Percentiles rank a stretch among this genome's conserved stretches.
These are phyloP conservation scores for Xylariaceae sp. DNA, from an alignment of 2,329 filamentous ascomycete species.

Conservation along the genomic window DNA sequence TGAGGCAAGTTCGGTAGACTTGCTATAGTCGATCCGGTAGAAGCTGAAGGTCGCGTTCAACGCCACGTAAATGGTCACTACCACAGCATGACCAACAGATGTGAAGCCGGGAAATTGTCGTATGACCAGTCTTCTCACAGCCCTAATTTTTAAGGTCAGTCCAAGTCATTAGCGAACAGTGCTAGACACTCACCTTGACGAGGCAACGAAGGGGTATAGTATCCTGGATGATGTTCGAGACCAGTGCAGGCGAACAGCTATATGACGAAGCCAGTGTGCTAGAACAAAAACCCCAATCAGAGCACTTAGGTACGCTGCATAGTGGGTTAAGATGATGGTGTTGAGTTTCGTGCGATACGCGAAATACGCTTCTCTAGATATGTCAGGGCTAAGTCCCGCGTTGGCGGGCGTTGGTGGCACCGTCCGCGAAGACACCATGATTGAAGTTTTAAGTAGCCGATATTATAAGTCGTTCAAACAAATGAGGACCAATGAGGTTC, in stretches of 20 bases:
- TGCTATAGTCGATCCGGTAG: conserved; percentile 18
- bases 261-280: conserved; percentile 18
- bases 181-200: conserved; percentile 18
- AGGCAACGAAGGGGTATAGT: conserved; percentile 15
- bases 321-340: conserved; percentile 11
- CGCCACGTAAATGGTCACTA: conserved; percentile 30
- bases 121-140: conserved; percentile 21
- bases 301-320: conserved; percentile 17
- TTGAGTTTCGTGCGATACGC: conserved; percentile 11
- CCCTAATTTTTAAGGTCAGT: conserved; percentile 5
- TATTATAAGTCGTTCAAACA: too few species aligned
- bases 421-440: too few species aligned
- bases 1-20: conserved; percentile 22
- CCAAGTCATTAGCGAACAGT: conserved; percentile 2
- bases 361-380: background rate
- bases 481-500: too few species aligned
- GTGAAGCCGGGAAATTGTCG: conserved; percentile 32
- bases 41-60: conserved; percentile 33
- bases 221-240: conserved; percentile 9
- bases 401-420: too few species aligned
- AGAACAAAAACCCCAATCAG: conserved; percentile 25
- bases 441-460: too few species aligned
- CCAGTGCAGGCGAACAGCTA: conserved; percentile 10
- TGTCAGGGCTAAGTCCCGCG: too few species aligned
- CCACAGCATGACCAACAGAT: conserved; percentile 33